Conservation (phyloP, 345 rosid species). For the Salix koriyanagi region DNA sequence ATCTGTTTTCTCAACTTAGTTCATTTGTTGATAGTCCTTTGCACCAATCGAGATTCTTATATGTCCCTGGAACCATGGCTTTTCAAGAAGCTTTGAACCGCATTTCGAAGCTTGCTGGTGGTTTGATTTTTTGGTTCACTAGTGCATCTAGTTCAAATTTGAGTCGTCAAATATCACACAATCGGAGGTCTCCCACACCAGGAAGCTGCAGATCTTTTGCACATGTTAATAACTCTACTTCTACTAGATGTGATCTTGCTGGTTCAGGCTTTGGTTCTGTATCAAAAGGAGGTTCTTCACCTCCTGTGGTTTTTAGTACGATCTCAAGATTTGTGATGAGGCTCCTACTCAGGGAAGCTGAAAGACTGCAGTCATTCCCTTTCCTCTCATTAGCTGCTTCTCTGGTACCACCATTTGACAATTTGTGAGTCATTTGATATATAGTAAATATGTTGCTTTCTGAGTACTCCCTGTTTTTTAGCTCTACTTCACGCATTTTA, state of each 20-base stretch:
- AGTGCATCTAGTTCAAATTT: constrained; percentile 43
- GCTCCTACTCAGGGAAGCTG: constrained; percentile 53
- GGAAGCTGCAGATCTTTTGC: constrained; percentile 31
- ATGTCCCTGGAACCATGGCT: constrained; percentile 44
- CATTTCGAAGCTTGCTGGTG: constrained; percentile 58
- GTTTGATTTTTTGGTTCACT: constrained; percentile 52
- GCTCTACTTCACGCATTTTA: not conserved
- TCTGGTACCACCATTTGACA: constrained; percentile 52
- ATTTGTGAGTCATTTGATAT: constrained; percentile 47
- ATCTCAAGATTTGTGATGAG: constrained; percentile 44
- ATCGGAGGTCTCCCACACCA: constrained; percentile 25
- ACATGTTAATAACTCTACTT: constrained; percentile 33
- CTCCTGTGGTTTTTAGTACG: constrained; percentile 36
- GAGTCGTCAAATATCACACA: constrained; percentile 34
- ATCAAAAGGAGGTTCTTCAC: constrained; percentile 25
- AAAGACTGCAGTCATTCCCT: constrained; percentile 49
- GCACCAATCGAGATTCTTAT: constrained; percentile 28
- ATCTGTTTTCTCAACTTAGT: constrained; percentile 35
- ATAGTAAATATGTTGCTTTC: not conserved
- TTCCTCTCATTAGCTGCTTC: constrained; percentile 64
- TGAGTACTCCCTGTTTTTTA: not conserved
- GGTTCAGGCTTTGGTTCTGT: constrained; percentile 28
- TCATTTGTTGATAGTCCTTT: constrained; percentile 29
- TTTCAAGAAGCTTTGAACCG: constrained; percentile 56
- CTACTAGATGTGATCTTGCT: constrained; percentile 22